Conservation (phyloP, 768 basidiomycete genomes). For the Naganishia friedmannii region DNA sequence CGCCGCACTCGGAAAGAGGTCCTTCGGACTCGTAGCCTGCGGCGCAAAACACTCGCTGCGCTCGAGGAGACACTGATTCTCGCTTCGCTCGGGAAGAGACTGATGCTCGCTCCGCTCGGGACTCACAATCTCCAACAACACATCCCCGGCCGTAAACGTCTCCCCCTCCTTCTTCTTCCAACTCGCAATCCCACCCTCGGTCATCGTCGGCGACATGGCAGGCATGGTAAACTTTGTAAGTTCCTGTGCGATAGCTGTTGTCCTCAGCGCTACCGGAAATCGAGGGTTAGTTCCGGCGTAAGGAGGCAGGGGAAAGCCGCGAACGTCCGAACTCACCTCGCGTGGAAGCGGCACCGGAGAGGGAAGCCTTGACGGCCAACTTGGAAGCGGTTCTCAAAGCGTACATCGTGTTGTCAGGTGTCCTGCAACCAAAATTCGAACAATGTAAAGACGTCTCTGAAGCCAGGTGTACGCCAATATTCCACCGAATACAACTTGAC, state of each 20-base stretch:
- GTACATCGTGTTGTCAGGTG: conserved; percentile 13
- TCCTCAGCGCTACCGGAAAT: conserved; percentile 66
- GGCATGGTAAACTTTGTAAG: conserved; percentile 90
- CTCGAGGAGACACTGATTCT: no score
- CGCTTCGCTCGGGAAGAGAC: no score
- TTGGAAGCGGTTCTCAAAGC: conserved; percentile 27
- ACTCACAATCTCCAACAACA: conserved; percentile 88
- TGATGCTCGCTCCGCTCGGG: background rate
- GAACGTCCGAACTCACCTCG: conserved; percentile 6
- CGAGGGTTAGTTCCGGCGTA: background rate
- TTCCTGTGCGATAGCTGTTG: conserved; percentile 71
- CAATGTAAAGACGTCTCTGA: no score
- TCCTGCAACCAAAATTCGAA: no score
- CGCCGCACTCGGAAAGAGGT: no score
- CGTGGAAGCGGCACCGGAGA: conserved; percentile 25
- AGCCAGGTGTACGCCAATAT: no score
- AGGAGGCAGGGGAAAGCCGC: background rate
- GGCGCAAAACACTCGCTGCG: no score
- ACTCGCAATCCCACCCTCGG: conserved; percentile 92
- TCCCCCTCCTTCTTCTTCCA: conserved; percentile 99
- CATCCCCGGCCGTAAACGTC: conserved; percentile 80
- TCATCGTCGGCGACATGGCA: conserved; percentile 99
- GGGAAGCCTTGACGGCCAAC: conserved; percentile 25
- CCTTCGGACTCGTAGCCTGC: no score
- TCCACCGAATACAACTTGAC: no score